Base-by-base conservation (phyloP, 2,329 filamentous ascomycete genomes). In the Aureobasidium zeae region DNA sequence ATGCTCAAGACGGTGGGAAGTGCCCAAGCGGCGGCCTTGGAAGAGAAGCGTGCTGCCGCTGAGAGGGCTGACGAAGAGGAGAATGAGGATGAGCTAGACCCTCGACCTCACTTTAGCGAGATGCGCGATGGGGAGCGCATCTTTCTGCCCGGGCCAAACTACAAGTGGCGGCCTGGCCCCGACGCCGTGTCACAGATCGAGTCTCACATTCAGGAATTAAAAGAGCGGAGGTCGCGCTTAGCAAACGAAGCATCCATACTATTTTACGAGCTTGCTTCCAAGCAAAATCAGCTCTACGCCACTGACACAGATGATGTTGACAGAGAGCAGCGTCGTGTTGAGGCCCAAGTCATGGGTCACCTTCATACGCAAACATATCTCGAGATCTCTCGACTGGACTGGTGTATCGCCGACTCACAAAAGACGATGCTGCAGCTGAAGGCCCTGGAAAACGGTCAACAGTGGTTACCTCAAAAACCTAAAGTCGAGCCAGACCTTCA, bases 331-430 rank as follows among this genome's bases (percentile, higher is more conserved):
- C 32, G 29, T 13, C 38, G 36, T 8, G 20, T 39, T 9, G 31
- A 26, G 12, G 47, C 50, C 19, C 43, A 52, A 35, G 21, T 44
- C 13, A 34, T 53, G 25, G 47, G 48, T 21, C 39, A 43, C 12
- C 30, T 51, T 3, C 52, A 53, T 29, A 30, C 20, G 19, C 46
- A 51, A 10, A 26, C 50, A 6, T 54, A 51, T 49, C 10, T 31
- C 3, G 38, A 47, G 10, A 48, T 49, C 12, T 47, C 44, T 11
- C 26, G 36, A 7, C 36, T 49, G 8, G 51, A 53, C 31, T 53
- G 52, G 51, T 52, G 51, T 39, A 53, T 54, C 28, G 47, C 48
- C 17, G 51, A 54, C 37, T 46, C 51, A n/a, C 45, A 48, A 19
- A 50, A 50, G 38, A 48, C 47, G 28, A 48, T 45, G n/a, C 42